Percentiles rank a stretch among this genome's conserved stretches.
phyloP scores from a whole-genome alignment of 305 asterid genomes.

The Rubia balearica region DNA sequence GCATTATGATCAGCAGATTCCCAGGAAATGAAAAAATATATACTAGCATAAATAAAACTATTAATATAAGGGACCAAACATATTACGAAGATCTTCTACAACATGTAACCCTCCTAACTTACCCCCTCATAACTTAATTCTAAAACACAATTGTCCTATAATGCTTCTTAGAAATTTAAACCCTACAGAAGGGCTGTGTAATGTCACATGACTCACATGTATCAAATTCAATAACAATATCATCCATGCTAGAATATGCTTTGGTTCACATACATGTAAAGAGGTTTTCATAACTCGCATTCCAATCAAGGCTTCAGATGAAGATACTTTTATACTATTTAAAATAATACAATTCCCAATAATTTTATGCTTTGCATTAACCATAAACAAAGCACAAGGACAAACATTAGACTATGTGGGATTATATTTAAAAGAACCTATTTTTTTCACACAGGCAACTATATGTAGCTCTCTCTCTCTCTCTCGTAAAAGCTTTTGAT shows the following conservation, averaged over 20 bases:
- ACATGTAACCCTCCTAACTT: not conserved
- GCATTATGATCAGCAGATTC: not conserved
- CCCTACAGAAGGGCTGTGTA: not conserved
- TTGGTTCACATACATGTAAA: not conserved
- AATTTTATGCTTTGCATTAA: not conserved
- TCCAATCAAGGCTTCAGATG: not conserved
- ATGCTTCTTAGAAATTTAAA: not conserved
- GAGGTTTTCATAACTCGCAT: not conserved
- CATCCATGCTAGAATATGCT: not conserved
- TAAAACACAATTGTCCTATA: not conserved
- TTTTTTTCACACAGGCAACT: not conserved
- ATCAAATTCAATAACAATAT: not conserved
- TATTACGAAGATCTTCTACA: not conserved
- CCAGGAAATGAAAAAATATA: not conserved
- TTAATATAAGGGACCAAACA: not conserved
- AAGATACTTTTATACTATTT: not conserved
- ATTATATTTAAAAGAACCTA: not conserved
- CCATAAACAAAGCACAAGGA: constrained; percentile 1
- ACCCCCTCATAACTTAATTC: not conserved
- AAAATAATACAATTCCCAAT: not conserved
- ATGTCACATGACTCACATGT: not conserved
- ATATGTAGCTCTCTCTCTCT: not conserved
- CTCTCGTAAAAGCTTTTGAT: not conserved
- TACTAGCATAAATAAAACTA: not conserved
- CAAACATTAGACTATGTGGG: constrained; percentile 3